A percentile compares a stretch with the other conserved stretches of the same genome.
phyloP scores from a whole-genome alignment of 2,329 filamentous ascomycete species.

The Pseudogymnoascus sp. region DNA sequence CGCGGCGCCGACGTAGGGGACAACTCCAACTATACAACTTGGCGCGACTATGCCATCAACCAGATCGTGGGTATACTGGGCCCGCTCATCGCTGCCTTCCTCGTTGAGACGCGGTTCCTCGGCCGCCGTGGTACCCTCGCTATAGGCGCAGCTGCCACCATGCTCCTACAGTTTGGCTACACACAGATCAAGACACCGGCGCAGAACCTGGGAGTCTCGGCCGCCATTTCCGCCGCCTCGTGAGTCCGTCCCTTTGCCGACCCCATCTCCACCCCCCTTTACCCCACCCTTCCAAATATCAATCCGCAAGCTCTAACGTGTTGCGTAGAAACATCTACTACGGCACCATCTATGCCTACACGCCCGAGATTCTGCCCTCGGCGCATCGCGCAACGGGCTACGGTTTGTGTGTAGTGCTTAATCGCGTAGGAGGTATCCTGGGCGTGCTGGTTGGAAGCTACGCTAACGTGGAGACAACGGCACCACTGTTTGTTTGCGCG shows the following conservation, averaged over 20 bases:
- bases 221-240: not conserved
- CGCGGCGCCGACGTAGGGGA: slow-evolving; percentile 30
- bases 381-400: too few species aligned
- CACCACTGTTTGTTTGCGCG: too few species aligned
- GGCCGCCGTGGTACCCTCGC: slow-evolving; percentile 12
- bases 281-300: too few species aligned
- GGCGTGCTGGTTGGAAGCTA: too few species aligned
- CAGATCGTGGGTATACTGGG: slow-evolving; percentile 10
- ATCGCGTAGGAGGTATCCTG: too few species aligned
- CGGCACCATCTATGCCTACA: too few species aligned
- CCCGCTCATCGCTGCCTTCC: slow-evolving; percentile 11
- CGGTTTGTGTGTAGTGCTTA: too few species aligned
- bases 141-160: slow-evolving; percentile 6
- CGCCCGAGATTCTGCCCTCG: too few species aligned
- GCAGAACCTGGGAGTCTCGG: slow-evolving; percentile 10
- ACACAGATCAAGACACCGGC: slow-evolving; percentile 8
- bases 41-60: slow-evolving; percentile 12
- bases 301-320: too few species aligned
- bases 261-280: too few species aligned
- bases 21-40: slow-evolving; percentile 1
- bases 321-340: too few species aligned
- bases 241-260: not conserved
- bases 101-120: slow-evolving; percentile 6
- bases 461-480: too few species aligned
- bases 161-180: slow-evolving; percentile 9